phyloP scores from a whole-genome alignment of 495 filamentous ascomycete species.

The Podospora anserina region DNA sequence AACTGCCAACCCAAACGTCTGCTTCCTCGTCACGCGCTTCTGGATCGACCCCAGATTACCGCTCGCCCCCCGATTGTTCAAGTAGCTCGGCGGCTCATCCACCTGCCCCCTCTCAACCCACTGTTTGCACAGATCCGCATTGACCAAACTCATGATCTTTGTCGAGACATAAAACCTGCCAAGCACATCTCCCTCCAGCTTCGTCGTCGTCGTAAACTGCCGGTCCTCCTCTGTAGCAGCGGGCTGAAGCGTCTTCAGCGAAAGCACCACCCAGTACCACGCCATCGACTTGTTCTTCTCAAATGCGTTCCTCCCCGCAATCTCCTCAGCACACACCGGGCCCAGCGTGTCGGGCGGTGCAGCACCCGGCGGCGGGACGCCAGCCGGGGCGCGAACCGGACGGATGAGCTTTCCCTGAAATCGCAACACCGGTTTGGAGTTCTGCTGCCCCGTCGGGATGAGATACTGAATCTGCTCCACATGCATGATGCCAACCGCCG shows the following conservation, averaged over 20 bases:
- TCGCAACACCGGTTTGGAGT: constrained; percentile 23
- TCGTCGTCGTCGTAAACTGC: background rate
- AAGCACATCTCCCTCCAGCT: constrained; percentile 29
- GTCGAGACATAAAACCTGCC: constrained; percentile 47
- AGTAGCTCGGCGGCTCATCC: constrained; percentile 34
- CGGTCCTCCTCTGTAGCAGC: background rate
- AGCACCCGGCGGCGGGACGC: constrained; percentile 15
- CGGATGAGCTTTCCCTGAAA: constrained; percentile 33
- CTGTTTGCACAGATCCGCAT: constrained; percentile 24
- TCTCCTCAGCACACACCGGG: constrained; percentile 36
- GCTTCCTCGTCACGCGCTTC: constrained; percentile 13
- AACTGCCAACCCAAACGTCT: constrained; percentile 25
- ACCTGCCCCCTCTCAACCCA: constrained; percentile 27
- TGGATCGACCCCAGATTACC: constrained; percentile 16
- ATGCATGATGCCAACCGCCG: constrained; percentile 35
- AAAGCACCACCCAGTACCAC: constrained; percentile 35
- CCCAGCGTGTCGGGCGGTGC: constrained; percentile 25
- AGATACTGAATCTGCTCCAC: constrained; percentile 27
- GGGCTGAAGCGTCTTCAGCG: constrained; percentile 14
- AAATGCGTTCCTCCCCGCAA: constrained; percentile 34
- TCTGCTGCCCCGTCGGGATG: constrained; percentile 11
- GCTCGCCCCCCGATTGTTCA: constrained; percentile 43
- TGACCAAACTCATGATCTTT: constrained; percentile 36
- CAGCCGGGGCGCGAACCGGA: constrained; percentile 15
- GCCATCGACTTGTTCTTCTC: constrained; percentile 21